Base-by-base conservation (phyloP, 1,284 basidiomycete genomes). In the Agaricales sp. region DNA sequence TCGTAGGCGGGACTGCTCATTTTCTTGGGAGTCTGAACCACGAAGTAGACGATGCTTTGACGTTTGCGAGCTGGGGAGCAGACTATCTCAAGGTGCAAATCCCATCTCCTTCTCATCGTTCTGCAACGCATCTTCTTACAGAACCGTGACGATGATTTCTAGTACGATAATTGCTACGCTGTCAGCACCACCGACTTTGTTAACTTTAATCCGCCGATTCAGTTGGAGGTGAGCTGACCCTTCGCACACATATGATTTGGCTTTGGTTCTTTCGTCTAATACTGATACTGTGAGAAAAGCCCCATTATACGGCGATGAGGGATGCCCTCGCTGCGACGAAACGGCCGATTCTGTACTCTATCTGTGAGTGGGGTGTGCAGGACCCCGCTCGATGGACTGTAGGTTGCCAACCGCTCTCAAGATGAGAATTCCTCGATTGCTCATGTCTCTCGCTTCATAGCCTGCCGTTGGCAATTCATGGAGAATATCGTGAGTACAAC, bases 341-440 rank as follows among this genome's bases (percentile, higher is more conserved):
- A 3, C 68, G 71, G 4, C 66, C 68, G 1, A 71, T 78, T 43
- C 62, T 77, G 2, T 80, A 73, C 55, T 73, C 74, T 6, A 66
- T 77, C 22, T 78, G 77, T 48, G 71, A 78, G 57, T 78, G 77
- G 75, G 73, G 73, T 39, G 64, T 73, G 25, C 60, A 64, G 51
- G 59, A 75, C 53, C 73, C 72, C 41, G 73, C 72, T 13, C 63
- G 70, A 23, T 75, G 73, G 73, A 67, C 70, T 26, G 71, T 63
- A 2, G 62, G 39, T 20, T 18, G 8, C n/a, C n/a, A n/a, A n/a
- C n/a, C n/a, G n/a, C n/a, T n/a, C n/a, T n/a, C n/a, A n/a, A n/a
- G n/a, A n/a, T n/a, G n/a, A n/a, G n/a, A n/a, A n/a, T n/a, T n/a
- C n/a, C n/a, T n/a, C n/a, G n/a, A n/a, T n/a, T n/a, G n/a, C n/a